These are phyloP conservation scores for Helminthosporium solani DNA, from an alignment of 2,329 filamentous ascomycete species.

Conservation along the genomic window DNA sequence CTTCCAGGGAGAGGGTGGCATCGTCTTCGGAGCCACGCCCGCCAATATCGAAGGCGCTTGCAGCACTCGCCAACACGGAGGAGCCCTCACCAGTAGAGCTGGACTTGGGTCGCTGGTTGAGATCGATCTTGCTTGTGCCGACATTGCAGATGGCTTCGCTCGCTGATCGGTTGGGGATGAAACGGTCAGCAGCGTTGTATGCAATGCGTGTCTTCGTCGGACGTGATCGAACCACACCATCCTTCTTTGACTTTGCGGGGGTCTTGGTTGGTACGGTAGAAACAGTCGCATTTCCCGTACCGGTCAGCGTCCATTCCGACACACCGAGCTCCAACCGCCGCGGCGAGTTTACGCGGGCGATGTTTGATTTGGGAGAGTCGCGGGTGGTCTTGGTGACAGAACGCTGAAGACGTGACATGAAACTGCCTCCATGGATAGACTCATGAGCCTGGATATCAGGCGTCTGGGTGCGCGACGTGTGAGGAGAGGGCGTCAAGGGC, in stretches of 20 bases:
- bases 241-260: constrained; percentile 44
- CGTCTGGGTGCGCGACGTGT: constrained; percentile 54
- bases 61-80: constrained; percentile 71
- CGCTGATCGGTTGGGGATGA: constrained; percentile 90
- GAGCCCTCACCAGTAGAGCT: constrained; percentile 71
- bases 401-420: constrained; percentile 76
- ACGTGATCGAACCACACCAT: constrained; percentile 31
- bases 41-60: constrained; percentile 64
- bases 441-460: constrained; percentile 56
- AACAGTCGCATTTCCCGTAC: constrained; percentile 61
- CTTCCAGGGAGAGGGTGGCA: constrained; percentile 72
- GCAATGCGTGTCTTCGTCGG: constrained; percentile 43
- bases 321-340: constrained; percentile 87
- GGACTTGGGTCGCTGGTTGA: constrained; percentile 62
- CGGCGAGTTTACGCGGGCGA: constrained; percentile 72
- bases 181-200: constrained; percentile 79
- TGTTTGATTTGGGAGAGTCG: constrained; percentile 96
- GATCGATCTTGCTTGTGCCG: constrained; percentile 79
- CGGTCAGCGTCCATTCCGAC: constrained; percentile 87
- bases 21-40: constrained; percentile 68
- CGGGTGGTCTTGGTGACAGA: constrained; percentile 65
- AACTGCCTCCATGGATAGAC: constrained; percentile 71
- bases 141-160: constrained; percentile 84
- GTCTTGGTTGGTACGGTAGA: constrained; percentile 32
- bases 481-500: constrained; percentile 89